These are phyloP conservation scores for Magnolia sinica DNA, from an alignment of 164 flowering plant species.

Conservation along the genomic window DNA sequence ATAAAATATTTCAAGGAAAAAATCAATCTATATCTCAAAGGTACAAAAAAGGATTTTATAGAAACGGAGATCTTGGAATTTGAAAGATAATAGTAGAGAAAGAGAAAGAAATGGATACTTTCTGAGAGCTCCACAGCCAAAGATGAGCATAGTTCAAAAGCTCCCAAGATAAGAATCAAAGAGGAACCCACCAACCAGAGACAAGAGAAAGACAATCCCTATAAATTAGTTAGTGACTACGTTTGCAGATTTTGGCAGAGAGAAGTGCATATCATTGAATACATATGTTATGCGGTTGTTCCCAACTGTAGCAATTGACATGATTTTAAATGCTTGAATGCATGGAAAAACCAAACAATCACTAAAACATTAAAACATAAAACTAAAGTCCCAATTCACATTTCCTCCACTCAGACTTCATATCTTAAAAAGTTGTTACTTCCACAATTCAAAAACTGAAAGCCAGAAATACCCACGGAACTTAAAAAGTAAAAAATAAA, in stretches of 20 bases:
- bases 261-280: constrained; percentile 83
- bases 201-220: constrained; percentile 76
- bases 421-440: no score
- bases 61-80: neutral
- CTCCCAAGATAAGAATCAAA: constrained; percentile 88
- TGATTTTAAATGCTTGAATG: constrained; percentile 79
- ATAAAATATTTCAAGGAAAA: neutral
- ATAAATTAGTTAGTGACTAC: constrained; percentile 76
- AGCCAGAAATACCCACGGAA: neutral
- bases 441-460: no score
- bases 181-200: constrained; percentile 86
- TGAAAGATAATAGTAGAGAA: neutral
- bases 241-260: constrained; percentile 79
- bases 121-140: constrained; percentile 91
- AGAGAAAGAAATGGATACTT: constrained; percentile 14
- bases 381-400: constrained; percentile 7
- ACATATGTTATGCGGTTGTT: constrained; percentile 88
- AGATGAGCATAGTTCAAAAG: constrained; percentile 90
- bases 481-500: neutral
- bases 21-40: neutral
- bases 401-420: neutral
- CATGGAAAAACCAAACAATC: constrained; percentile 35
- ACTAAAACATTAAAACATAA: neutral
- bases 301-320: constrained; percentile 93
- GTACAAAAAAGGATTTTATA: neutral